Evolutionary conservation across 1,284 basidiomycete genomes (phyloP), one percentile per base, ranked within the genome.

Genomic region (Mycosarcoma maydis): DNA sequence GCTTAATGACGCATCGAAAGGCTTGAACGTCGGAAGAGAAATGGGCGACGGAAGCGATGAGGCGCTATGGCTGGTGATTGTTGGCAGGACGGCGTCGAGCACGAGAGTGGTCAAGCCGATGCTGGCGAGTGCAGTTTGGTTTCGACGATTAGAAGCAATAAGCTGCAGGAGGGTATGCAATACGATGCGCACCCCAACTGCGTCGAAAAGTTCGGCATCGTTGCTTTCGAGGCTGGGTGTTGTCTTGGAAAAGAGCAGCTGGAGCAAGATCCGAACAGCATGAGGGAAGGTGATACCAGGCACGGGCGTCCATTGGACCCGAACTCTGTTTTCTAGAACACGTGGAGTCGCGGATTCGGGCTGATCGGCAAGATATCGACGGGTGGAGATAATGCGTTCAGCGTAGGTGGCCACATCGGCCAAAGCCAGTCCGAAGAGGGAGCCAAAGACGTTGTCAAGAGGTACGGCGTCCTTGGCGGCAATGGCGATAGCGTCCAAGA

Each of bases 351-450:
- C 3, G 8, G 19, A 17, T 14, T 43, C 34, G 7, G 11, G 4
- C 8, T 56, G 29, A 17, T 56, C 53, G 1, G 38, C 53, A 20
- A 65, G 46, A 22, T 37, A 50, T 22, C 58, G 51, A 19, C 68
- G 48, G 19, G 51, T 48, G 5, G 60, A 45, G 41, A 45, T 20
- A 50, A 68, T 48, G 45, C 70, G 29, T 4, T 52, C 45, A 24
- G 62, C 45, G 16, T 57, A 57, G 0, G 66, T 62, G 0, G 58
- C 33, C 2, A 78, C 65, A n/a, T 79, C 64, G 29, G 66, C 77
- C 6, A 76, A 37, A 2, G 74, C 68, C 0, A 79, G 38, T 17
- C 74, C 77, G 4, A 77, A 37, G 5, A 79, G 64, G 3, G 66
- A 50, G 22, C 65, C 75, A 29, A 67, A 69, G 29, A 73, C 29